Conservation (phyloP, 768 basidiomycete species). For the Naganishia kalamii region DNA sequence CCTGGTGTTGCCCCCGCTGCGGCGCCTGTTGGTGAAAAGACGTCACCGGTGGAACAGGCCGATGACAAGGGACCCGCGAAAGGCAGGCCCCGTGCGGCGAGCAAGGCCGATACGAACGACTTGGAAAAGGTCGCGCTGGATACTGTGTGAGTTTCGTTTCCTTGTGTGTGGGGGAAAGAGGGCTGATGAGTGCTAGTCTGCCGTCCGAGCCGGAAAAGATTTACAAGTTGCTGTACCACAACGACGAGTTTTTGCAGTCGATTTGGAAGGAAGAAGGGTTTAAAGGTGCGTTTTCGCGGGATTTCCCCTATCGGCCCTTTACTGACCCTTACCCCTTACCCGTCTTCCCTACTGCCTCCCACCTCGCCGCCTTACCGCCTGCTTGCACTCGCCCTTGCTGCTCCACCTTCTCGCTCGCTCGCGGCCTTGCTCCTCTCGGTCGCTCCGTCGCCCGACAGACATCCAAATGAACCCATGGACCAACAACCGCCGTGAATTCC, state of each 20-base stretch:
- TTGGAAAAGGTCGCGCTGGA: conserved; percentile 25
- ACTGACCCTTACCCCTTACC: too few relatives aligned
- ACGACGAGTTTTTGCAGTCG: conserved; percentile 22
- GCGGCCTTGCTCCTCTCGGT: too few relatives aligned
- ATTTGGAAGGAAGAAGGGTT: conserved; percentile 30
- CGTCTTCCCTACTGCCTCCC: neutral
- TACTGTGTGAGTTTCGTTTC: neutral
- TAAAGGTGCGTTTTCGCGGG: conserved; percentile 16
- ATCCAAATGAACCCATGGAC: conserved; percentile 26
- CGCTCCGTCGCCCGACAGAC: conserved; percentile 3
- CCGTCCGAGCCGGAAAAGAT: conserved; percentile 29
- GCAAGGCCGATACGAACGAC: conserved; percentile 23
- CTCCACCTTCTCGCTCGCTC: too few relatives aligned
- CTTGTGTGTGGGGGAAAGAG: too few relatives aligned
- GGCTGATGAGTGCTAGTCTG: neutral
- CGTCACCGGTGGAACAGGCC: too few relatives aligned
- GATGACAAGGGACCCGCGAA: neutral
- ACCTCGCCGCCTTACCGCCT: neutral
- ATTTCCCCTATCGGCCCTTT: neutral
- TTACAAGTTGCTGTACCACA: conserved; percentile 29
- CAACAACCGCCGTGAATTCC: conserved; percentile 14
- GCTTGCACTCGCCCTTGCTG: too few relatives aligned
- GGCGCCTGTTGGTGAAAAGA: too few relatives aligned
- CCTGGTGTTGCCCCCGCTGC: too few relatives aligned
- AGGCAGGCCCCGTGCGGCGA: conserved; percentile 16